Evolutionary conservation across 2,329 filamentous ascomycete species (phyloP).

Genomic region (Apiospora hydei): DNA sequence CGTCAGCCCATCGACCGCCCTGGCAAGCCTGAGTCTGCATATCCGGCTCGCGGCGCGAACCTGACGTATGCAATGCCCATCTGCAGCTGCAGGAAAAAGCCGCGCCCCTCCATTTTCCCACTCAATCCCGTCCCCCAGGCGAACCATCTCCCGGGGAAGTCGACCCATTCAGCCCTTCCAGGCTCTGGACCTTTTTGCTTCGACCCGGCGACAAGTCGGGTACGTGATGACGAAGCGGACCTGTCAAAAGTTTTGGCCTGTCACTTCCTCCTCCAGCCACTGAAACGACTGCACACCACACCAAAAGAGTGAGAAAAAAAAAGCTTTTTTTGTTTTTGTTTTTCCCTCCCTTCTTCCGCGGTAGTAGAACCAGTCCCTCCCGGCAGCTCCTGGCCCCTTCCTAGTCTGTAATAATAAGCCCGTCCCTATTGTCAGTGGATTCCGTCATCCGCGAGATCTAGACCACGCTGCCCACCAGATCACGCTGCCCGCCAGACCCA

Average conservation of each 20-base stretch:
- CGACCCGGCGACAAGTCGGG: background rate
- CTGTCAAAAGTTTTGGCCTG: background rate
- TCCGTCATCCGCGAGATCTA: conserved; percentile 14
- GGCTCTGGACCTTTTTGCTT: background rate
- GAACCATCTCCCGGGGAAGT: background rate
- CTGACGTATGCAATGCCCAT: background rate
- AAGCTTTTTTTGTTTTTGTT: background rate
- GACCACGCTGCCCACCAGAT: background rate
- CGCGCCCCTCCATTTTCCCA: background rate
- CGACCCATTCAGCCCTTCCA: background rate
- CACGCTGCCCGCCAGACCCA: no score
- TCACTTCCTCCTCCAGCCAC: background rate
- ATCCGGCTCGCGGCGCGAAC: background rate
- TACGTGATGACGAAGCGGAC: conserved; percentile 1
- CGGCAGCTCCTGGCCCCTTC: background rate
- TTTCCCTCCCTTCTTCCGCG: background rate
- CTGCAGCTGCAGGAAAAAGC: background rate
- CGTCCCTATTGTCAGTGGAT: conserved; percentile 13
- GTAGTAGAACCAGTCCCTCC: background rate
- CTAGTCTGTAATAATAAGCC: conserved; percentile 5
- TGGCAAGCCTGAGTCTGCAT: background rate
- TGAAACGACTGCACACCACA: background rate
- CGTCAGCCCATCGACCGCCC: background rate
- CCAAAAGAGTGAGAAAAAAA: background rate
- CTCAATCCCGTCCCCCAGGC: background rate